Evolutionary conservation across 768 basidiomycete species (phyloP).

Genomic region (Trametes meyenii): DNA sequence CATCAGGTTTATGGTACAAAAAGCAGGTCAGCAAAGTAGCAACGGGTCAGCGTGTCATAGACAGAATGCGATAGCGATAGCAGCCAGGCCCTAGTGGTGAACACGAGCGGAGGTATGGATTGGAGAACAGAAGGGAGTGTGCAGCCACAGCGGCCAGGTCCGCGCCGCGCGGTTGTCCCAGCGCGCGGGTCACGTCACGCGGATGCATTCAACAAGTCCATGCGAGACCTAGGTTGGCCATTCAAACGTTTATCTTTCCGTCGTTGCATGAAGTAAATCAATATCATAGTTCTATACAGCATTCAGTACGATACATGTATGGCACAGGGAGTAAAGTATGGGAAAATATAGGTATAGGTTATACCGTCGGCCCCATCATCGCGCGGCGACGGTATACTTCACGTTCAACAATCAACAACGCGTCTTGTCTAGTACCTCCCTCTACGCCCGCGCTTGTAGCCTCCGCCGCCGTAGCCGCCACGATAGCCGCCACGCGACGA

Average conservation of each 20-base stretch:
- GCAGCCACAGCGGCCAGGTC: neutral
- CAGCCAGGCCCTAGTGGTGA: neutral
- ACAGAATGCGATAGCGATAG: neutral
- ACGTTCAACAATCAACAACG: neutral
- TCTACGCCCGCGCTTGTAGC: constrained; percentile 17
- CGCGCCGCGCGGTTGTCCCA: constrained; percentile 8
- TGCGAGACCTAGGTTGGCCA: too few species aligned
- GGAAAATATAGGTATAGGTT: neutral
- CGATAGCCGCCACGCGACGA: constrained; percentile 6
- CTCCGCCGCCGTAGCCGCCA: constrained; percentile 18
- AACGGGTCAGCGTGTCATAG: neutral
- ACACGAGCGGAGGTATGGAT: neutral
- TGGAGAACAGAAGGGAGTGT: neutral
- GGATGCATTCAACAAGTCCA: neutral
- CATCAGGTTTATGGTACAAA: constrained; percentile 36
- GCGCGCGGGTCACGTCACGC: constrained; percentile 21
- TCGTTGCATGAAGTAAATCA: too few species aligned
- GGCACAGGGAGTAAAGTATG: neutral
- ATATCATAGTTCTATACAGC: neutral
- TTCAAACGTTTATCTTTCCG: too few species aligned
- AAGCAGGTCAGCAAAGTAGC: neutral
- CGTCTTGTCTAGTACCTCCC: neutral
- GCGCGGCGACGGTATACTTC: neutral
- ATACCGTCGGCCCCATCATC: too few species aligned
- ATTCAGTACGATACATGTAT: neutral